Percentiles rank a stretch among this genome's conserved stretches.
Evolutionary conservation across 345 rosid species (phyloP).

Genomic region (Hibiscus syriacus): DNA sequence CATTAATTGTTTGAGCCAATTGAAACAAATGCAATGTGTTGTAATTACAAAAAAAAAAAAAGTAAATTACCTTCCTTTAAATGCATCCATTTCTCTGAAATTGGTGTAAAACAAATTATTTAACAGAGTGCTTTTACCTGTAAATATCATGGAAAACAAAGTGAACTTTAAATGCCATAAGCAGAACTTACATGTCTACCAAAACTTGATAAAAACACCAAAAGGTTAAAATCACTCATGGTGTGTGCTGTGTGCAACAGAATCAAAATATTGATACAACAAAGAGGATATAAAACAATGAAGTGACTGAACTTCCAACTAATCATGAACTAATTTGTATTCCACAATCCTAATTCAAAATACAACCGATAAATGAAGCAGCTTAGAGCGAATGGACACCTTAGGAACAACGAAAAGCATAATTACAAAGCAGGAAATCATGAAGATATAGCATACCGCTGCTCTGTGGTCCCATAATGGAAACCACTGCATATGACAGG

Average conservation of each 20-base stretch:
- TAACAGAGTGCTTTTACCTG: constrained; percentile 97
- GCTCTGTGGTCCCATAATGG: constrained; percentile 99
- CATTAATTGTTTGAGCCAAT: constrained; percentile 10
- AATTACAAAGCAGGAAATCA: not conserved
- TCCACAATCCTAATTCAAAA: not conserved
- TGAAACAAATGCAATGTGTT: constrained; percentile 9
- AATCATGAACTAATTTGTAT: not conserved
- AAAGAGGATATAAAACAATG: not conserved
- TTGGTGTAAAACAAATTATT: constrained; percentile 86
- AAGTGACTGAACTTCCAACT: not conserved
- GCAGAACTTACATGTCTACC: not conserved
- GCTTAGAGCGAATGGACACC: not conserved
- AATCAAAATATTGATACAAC: not conserved
- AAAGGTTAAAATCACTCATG: not conserved
- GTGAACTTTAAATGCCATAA: constrained; percentile 9
- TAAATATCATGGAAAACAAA: constrained; percentile 21
- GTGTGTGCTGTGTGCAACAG: not conserved
- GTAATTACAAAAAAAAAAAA: constrained; percentile 2
- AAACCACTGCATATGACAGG: constrained; percentile 89
- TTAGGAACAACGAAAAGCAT: not conserved
- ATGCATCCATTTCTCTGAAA: constrained; percentile 98
- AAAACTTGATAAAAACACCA: not conserved
- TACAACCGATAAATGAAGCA: not conserved
- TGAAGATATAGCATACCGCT: constrained; percentile 57
- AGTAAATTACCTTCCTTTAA: constrained; percentile 79